Evolutionary conservation across 2,329 filamentous ascomycete genomes (phyloP).

Genomic region (Hirsutella rhossiliensis): DNA sequence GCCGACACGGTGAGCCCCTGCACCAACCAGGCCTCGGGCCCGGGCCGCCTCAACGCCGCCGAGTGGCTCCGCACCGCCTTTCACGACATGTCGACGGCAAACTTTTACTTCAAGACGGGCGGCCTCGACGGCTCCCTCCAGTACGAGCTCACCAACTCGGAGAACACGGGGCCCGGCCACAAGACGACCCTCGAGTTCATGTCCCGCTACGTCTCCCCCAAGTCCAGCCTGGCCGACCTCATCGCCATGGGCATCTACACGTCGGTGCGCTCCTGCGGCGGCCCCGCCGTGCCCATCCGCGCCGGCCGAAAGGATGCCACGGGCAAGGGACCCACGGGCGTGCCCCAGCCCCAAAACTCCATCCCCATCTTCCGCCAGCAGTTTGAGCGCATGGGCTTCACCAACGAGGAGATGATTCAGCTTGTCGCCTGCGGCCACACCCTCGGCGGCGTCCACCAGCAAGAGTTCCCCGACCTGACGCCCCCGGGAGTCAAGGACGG

Average conservation of each 20-base stretch:
- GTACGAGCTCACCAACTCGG: slow-evolving; percentile 41
- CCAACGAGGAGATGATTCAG: slow-evolving; percentile 43
- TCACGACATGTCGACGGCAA: slow-evolving; percentile 48
- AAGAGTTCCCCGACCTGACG: slow-evolving; percentile 41
- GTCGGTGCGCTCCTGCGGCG: slow-evolving; percentile 46
- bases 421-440: slow-evolving; percentile 50
- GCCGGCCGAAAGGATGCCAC: slow-evolving; percentile 44
- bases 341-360: slow-evolving; percentile 46
- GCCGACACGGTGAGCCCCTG: slow-evolving; percentile 45
- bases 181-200: slow-evolving; percentile 40
- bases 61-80: slow-evolving; percentile 51
- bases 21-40: slow-evolving; percentile 36
- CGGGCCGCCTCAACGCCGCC: slow-evolving; percentile 44
- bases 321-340: slow-evolving; percentile 30
- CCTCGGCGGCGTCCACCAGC: slow-evolving; percentile 44
- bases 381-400: slow-evolving; percentile 47
- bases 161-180: slow-evolving; percentile 46
- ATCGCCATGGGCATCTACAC: slow-evolving; percentile 46
- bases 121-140: slow-evolving; percentile 49
- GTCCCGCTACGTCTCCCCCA: slow-evolving; percentile 37
- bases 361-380: slow-evolving; percentile 38
- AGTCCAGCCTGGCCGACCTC: slow-evolving; percentile 42
- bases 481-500: slow-evolving; percentile 30
- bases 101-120: slow-evolving; percentile 31
- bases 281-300: slow-evolving; percentile 39